Conservation (phyloP, 2,329 filamentous ascomycete genomes). For the Epicoccum sorghinum region DNA sequence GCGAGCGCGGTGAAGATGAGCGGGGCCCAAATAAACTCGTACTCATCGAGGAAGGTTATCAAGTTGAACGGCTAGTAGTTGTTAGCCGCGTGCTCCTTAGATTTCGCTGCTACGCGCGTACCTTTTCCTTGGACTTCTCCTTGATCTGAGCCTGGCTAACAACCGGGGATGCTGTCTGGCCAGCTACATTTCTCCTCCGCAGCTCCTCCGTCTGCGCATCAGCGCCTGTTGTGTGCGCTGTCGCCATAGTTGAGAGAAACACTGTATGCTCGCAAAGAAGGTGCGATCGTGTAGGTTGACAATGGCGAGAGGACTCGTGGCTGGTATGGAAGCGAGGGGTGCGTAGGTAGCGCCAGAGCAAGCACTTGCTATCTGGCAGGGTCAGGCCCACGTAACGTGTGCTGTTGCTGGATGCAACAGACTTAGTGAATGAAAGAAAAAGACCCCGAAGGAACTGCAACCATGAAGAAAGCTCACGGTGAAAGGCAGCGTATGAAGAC, state of each 20-base stretch:
- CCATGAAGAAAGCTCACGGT: slow-evolving; percentile 19
- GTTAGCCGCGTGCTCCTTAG: slow-evolving; percentile 21
- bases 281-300: slow-evolving; percentile 6
- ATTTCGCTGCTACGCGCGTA: slow-evolving; percentile 25
- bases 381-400: background rate
- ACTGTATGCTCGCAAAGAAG: background rate
- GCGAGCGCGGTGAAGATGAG: slow-evolving; percentile 67
- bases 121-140: slow-evolving; percentile 58
- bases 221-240: slow-evolving; percentile 47
- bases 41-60: slow-evolving; percentile 66
- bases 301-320: slow-evolving; percentile 21
- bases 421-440: slow-evolving; percentile 17
- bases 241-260: slow-evolving; percentile 29
- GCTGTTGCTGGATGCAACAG: slow-evolving; percentile 10
- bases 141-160: slow-evolving; percentile 41
- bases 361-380: background rate
- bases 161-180: slow-evolving; percentile 36
- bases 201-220: slow-evolving; percentile 52
- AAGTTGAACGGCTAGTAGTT: slow-evolving; percentile 57
- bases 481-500: slow-evolving; percentile 23
- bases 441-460: slow-evolving; percentile 18
- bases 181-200: slow-evolving; percentile 53
- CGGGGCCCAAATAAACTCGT: slow-evolving; percentile 68
- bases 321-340: slow-evolving; percentile 21
- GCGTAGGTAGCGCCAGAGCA: slow-evolving; percentile 5